Percentiles rank a stretch among this genome's conserved stretches.
Conservation (phyloP, 2,329 filamentous ascomycete genomes). For the Ophiostoma tasmaniense region DNA sequence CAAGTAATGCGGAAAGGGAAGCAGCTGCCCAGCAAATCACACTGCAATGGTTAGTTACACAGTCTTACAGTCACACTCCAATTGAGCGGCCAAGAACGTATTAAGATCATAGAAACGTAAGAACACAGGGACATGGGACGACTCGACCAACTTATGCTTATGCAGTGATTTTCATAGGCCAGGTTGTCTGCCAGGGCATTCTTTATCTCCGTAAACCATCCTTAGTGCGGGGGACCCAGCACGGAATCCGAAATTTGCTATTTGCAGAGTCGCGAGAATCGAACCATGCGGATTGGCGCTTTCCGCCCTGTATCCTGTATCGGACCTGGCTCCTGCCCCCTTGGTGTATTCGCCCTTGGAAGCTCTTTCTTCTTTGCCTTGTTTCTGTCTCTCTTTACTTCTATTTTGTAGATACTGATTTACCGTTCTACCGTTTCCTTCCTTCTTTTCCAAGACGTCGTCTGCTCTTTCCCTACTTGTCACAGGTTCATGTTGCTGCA, state of each 20-base stretch:
- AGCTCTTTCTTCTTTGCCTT: neutral
- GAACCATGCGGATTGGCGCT: conserved; percentile 20
- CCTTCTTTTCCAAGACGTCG: neutral
- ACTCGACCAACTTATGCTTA: neutral
- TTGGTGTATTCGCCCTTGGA: neutral
- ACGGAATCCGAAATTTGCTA: conserved; percentile 9
- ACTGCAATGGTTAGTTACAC: neutral
- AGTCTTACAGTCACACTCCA: neutral
- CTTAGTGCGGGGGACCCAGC: conserved; percentile 7
- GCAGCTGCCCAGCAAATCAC: neutral
- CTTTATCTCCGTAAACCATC: conserved; percentile 11
- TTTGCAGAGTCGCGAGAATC: conserved; percentile 16
- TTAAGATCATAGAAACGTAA: too few relatives aligned
- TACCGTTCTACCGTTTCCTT: neutral
- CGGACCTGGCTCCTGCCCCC: conserved; percentile 12
- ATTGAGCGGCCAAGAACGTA: neutral
- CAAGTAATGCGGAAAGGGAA: neutral
- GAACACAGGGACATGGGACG: neutral
- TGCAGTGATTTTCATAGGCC: neutral
- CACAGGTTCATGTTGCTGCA: neutral
- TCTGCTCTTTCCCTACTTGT: neutral
- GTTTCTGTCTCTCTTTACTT: neutral
- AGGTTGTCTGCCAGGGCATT: neutral
- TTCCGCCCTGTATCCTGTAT: conserved; percentile 16
- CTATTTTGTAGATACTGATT: neutral